A percentile compares a stretch with the other conserved stretches of the same genome.
phyloP scores from a whole-genome alignment of 306 rosid species.

The Dalbergia oliveri region DNA sequence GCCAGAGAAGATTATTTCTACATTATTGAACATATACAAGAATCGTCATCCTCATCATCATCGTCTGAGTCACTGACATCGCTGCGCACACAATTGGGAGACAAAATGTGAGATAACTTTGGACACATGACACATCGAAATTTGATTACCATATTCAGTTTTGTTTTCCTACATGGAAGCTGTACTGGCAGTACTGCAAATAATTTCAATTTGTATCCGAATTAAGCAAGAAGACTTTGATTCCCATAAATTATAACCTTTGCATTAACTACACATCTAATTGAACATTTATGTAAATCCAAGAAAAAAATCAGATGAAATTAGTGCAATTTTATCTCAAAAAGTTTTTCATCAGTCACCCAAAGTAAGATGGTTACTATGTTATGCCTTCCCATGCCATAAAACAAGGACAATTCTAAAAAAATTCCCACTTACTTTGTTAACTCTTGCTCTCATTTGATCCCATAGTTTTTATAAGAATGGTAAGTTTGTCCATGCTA shows the following conservation, averaged over 20 bases:
- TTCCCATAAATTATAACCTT: constrained; percentile 25
- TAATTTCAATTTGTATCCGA: constrained; percentile 1
- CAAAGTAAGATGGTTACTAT: background rate
- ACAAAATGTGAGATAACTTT: constrained; percentile 36
- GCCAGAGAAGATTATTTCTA: constrained; percentile 53
- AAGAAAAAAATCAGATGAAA: constrained; percentile 1
- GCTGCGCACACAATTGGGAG: constrained; percentile 56
- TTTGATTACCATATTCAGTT: constrained; percentile 7
- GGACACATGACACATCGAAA: constrained; percentile 7
- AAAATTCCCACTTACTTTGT: background rate
- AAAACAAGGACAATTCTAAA: constrained; percentile 1
- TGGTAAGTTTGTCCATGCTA: constrained; percentile 7
- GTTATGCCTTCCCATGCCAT: background rate
- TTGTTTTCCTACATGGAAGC: constrained; percentile 21
- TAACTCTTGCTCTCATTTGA: constrained; percentile 3
- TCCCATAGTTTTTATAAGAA: constrained; percentile 5
- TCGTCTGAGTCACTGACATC: constrained; percentile 79
- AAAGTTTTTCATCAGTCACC: constrained; percentile 3
- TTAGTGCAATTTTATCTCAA: background rate
- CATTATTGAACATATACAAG: constrained; percentile 78
- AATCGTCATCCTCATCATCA: constrained; percentile 73
- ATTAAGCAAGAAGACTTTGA: constrained; percentile 8
- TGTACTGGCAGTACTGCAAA: background rate
- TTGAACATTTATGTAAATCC: background rate
- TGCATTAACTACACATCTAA: constrained; percentile 11